phyloP scores from a whole-genome alignment of 805 yeast species.

The Wickerhamiella nectarea region DNA sequence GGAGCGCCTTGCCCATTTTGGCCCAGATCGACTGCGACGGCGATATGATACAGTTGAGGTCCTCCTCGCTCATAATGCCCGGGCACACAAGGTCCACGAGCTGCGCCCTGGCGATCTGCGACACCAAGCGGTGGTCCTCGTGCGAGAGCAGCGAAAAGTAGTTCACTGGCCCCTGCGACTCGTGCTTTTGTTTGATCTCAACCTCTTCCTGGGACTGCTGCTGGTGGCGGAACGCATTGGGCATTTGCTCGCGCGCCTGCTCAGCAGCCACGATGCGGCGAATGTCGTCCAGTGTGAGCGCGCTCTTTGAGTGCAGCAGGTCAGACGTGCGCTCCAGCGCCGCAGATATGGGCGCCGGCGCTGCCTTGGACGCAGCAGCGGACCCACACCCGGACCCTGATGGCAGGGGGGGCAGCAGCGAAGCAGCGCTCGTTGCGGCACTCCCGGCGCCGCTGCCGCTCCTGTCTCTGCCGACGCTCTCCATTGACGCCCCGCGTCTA shows the following conservation, averaged over 20 bases:
- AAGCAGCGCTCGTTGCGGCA: too few species aligned
- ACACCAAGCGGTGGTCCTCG: conserved; percentile 43
- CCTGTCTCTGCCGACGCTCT: too few species aligned
- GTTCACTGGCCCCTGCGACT: not conserved
- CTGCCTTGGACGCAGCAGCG: too few species aligned
- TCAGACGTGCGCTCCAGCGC: conserved; percentile 50
- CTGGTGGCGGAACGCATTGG: conserved; percentile 82
- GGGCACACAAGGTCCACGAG: conserved; percentile 28
- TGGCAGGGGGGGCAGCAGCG: too few species aligned
- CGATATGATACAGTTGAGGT: not conserved
- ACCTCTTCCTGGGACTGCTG: conserved; percentile 6
- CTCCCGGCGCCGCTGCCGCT: not conserved
- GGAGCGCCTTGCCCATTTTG: conserved; percentile 31
- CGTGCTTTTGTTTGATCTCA: not conserved
- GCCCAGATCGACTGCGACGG: conserved; percentile 33
- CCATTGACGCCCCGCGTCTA: not conserved
- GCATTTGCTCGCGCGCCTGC: conserved; percentile 85
- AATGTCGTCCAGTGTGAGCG: conserved; percentile 86
- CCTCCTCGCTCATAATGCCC: conserved; percentile 26
- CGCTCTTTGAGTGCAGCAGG: conserved; percentile 63
- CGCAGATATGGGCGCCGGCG: conserved; percentile 1
- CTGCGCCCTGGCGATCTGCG: conserved; percentile 42
- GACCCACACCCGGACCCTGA: too few species aligned
- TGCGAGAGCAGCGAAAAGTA: conserved; percentile 32
- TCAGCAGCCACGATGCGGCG: conserved; percentile 95